Conservation (phyloP, 2,329 filamentous ascomycete species). For the Penicillium sp. region DNA sequence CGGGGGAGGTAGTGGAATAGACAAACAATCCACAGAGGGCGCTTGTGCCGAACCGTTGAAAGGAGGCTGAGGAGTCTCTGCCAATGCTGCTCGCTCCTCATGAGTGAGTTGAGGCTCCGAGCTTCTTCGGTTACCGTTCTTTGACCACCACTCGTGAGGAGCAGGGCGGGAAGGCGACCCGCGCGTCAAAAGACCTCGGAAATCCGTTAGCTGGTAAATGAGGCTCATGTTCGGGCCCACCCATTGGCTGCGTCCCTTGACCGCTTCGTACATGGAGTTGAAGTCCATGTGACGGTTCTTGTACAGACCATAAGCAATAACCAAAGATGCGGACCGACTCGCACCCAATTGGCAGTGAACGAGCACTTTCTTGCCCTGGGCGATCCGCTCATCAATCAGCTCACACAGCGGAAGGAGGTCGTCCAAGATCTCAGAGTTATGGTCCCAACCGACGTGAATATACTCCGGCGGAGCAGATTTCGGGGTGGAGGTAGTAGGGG, state of each 20-base stretch:
- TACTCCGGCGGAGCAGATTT: conserved; percentile 55
- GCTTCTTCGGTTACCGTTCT: conserved; percentile 26
- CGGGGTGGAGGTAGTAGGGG: conserved; percentile 31
- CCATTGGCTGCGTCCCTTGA: conserved; percentile 66
- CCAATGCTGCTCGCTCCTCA: conserved; percentile 14
- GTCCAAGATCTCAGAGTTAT: conserved; percentile 67
- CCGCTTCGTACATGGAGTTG: conserved; percentile 64
- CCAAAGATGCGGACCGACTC: conserved; percentile 64
- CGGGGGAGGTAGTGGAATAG: conserved; percentile 28
- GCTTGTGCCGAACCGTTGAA: conserved; percentile 25
- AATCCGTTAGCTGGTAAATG: conserved; percentile 68
- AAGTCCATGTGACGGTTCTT: conserved; percentile 63
- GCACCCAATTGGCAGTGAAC: conserved; percentile 67
- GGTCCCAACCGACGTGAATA: conserved; percentile 66
- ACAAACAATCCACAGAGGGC: conserved; percentile 25
- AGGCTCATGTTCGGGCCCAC: conserved; percentile 69
- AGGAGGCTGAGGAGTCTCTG: conserved; percentile 17
- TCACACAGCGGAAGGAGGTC: conserved; percentile 61
- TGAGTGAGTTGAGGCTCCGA: conserved; percentile 31
- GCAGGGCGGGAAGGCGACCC: conserved; percentile 31
- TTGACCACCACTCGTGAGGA: conserved; percentile 38
- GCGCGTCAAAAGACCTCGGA: conserved; percentile 47
- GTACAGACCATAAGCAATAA: conserved; percentile 66
- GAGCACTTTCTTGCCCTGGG: conserved; percentile 59
- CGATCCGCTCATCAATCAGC: conserved; percentile 60